Conservation (phyloP, 805 yeast species). For the Saturnispora dispora region DNA sequence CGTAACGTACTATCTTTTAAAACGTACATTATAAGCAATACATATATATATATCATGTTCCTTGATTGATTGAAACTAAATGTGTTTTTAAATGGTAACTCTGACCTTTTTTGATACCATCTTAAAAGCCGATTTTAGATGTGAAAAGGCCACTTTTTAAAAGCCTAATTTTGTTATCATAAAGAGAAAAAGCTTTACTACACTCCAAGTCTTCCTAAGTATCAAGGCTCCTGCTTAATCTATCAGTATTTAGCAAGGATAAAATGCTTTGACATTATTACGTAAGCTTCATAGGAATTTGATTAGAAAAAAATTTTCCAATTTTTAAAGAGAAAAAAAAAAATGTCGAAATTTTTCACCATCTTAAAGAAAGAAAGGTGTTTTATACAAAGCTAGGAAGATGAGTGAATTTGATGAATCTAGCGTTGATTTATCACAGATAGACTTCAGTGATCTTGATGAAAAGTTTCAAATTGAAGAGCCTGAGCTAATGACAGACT, state of each 20-base stretch:
- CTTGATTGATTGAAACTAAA: too few relatives aligned
- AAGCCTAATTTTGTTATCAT: too few relatives aligned
- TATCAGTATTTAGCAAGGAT: neutral
- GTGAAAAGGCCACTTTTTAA: too few relatives aligned
- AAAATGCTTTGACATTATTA: neutral
- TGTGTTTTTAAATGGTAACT: too few relatives aligned
- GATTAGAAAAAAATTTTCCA: neutral
- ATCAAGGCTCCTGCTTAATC: neutral
- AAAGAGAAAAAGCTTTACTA: too few relatives aligned
- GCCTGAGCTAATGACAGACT: constrained; percentile 34
- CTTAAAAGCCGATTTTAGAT: too few relatives aligned
- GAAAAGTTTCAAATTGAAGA: constrained; percentile 53
- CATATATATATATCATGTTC: too few relatives aligned
- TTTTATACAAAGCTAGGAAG: neutral
- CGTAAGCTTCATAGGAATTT: neutral
- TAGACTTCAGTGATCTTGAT: constrained; percentile 82
- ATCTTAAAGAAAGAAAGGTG: neutral
- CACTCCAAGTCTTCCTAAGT: neutral
- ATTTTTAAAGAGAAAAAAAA: neutral
- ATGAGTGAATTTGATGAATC: constrained; percentile 23
- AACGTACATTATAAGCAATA: too few relatives aligned
- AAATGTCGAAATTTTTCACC: neutral
- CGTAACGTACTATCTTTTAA: too few relatives aligned
- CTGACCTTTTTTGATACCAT: too few relatives aligned
- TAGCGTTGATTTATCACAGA: constrained; percentile 45